Percentiles rank a stretch among this genome's conserved stretches.
Evolutionary conservation across 2,329 filamentous ascomycete species (phyloP).

Genomic region (Penicillium frequentans): DNA sequence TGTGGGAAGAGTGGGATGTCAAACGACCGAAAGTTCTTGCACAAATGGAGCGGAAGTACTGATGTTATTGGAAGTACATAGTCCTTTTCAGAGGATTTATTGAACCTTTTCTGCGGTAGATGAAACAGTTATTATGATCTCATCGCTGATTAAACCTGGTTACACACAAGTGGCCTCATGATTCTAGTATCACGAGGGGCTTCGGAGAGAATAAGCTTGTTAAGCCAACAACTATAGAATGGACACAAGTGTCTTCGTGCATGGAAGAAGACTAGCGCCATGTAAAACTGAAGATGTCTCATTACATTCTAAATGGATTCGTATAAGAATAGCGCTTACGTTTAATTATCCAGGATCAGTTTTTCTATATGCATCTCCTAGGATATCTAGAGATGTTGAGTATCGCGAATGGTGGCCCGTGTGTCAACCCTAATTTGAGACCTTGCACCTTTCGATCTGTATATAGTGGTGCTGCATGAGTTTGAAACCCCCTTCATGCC

Average conservation of each 20-base stretch:
- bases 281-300: background rate
- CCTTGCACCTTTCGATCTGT: background rate
- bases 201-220: background rate
- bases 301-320: too few relatives aligned
- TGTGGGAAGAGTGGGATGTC: slow-evolving; percentile 14
- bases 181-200: background rate
- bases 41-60: slow-evolving; percentile 6
- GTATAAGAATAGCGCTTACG: too few relatives aligned
- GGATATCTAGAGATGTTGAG: background rate
- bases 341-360: too few relatives aligned
- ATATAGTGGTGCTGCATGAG: too few relatives aligned
- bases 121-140: background rate
- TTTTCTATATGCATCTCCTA: too few relatives aligned
- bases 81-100: background rate
- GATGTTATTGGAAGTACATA: background rate
- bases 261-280: background rate
- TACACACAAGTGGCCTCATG: background rate
- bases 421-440: background rate
- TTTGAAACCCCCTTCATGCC: too few relatives aligned
- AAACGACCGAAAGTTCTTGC: slow-evolving; percentile 6
- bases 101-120: background rate
- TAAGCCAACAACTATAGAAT: background rate
- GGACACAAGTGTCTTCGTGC: background rate
- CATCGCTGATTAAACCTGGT: background rate
- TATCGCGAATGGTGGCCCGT: background rate